Percentiles rank a stretch among this genome's conserved stretches.
These are phyloP conservation scores for Lipomyces chichibuensis DNA, from an alignment of 805 yeast species.

Conservation along the genomic window DNA sequence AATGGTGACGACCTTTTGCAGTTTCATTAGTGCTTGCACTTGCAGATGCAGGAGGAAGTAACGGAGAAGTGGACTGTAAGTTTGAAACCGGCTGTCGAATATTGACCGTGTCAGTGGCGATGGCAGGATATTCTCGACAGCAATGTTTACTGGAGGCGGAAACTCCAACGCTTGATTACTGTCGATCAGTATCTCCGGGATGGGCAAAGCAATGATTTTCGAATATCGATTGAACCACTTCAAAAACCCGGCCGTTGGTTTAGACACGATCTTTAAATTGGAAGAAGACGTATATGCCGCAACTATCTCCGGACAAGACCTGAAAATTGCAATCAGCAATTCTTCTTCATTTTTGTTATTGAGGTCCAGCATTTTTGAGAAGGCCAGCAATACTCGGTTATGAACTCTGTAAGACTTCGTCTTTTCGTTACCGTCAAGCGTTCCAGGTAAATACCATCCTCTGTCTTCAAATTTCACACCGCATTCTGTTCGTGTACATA, in stretches of 20 bases:
- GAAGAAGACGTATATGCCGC: slow-evolving; percentile 57
- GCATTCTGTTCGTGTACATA: slow-evolving; percentile 29
- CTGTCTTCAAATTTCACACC: slow-evolving; percentile 44
- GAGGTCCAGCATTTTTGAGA: slow-evolving; percentile 71
- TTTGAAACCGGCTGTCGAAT: slow-evolving; percentile 60
- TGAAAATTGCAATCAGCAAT: slow-evolving; percentile 56
- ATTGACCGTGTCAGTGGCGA: slow-evolving; percentile 61
- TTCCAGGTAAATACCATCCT: slow-evolving; percentile 41
- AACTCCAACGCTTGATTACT: not conserved
- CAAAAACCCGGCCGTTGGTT: slow-evolving; percentile 78
- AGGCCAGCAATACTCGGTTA: slow-evolving; percentile 66
- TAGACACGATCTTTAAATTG: slow-evolving; percentile 66
- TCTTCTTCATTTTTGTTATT: slow-evolving; percentile 67
- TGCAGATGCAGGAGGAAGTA: slow-evolving; percentile 69
- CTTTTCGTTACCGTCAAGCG: slow-evolving; percentile 9
- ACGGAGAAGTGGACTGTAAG: slow-evolving; percentile 52
- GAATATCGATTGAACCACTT: slow-evolving; percentile 68
- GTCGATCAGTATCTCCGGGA: slow-evolving; percentile 49
- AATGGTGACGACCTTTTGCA: slow-evolving; percentile 48
- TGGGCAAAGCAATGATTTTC: slow-evolving; percentile 59
- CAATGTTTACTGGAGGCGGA: slow-evolving; percentile 45
- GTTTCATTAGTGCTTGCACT: slow-evolving; percentile 56
- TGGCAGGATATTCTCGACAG: slow-evolving; percentile 66
- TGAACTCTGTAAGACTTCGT: slow-evolving; percentile 57
- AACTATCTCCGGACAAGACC: slow-evolving; percentile 65